Percentiles rank a stretch among this genome's conserved stretches.
phyloP scores from a whole-genome alignment of 1,284 basidiomycete genomes.

The Ceratobasidium papillatum region DNA sequence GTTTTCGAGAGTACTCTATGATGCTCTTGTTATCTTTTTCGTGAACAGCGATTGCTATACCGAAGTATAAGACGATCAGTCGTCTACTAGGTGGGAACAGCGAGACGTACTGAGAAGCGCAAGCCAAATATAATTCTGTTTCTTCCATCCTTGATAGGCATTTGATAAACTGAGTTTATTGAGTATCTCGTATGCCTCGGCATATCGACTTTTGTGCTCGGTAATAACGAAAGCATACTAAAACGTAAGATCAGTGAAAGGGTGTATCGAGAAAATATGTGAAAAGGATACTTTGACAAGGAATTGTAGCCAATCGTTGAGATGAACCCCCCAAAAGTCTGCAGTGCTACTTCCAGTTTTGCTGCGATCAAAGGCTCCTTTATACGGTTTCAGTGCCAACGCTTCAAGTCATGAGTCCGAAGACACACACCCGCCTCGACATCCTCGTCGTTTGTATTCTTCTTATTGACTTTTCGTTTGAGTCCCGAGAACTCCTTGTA shows the following conservation, averaged over 20 bases:
- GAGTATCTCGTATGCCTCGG: conserved; percentile 79
- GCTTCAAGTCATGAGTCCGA: too few relatives aligned
- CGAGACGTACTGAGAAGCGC: conserved; percentile 71
- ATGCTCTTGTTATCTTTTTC: conserved; percentile 65
- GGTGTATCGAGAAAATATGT: background rate
- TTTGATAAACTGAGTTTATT: conserved; percentile 81
- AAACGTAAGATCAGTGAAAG: conserved; percentile 6
- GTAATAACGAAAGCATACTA: conserved; percentile 89
- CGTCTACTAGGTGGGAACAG: conserved; percentile 12
- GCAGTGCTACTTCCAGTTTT: conserved; percentile 56
- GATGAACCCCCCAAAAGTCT: conserved; percentile 82
- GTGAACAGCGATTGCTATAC: conserved; percentile 73
- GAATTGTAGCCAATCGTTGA: conserved; percentile 85
- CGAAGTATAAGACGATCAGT: background rate
- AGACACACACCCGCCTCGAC: conserved; percentile 10
- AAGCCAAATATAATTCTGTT: conserved; percentile 75
- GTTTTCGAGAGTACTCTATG: conserved; percentile 75
- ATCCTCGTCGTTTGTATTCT: conserved; percentile 50
- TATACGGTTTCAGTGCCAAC: too few relatives aligned
- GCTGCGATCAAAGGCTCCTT: conserved; percentile 41
- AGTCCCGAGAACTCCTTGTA: conserved; percentile 45
- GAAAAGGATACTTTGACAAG: conserved; percentile 78
- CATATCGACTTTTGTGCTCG: conserved; percentile 64
- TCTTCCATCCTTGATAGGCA: conserved; percentile 71
- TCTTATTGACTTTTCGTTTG: conserved; percentile 76